Evolutionary conservation across 495 filamentous ascomycete genomes (phyloP).

Genomic region (Talaromyces ruber): DNA sequence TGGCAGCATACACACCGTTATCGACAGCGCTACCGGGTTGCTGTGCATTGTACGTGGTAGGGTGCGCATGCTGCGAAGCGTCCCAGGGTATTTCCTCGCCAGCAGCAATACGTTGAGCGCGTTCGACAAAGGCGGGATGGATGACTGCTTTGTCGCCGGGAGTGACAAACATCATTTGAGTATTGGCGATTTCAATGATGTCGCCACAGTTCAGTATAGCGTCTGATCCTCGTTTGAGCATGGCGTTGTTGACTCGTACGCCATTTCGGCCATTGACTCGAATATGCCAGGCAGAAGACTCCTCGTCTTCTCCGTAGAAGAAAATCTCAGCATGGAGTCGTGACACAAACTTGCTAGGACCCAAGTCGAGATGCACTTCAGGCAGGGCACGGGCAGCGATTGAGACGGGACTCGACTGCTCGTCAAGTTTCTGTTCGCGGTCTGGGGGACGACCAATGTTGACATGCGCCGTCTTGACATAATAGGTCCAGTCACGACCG

Average conservation of each 20-base stretch:
- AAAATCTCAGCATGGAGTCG: conserved; percentile 78
- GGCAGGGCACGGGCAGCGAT: conserved; percentile 36
- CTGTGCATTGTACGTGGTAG: conserved; percentile 9
- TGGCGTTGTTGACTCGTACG: conserved; percentile 64
- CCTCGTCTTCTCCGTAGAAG: conserved; percentile 55
- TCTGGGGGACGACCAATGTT: conserved; percentile 80
- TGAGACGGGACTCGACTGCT: conserved; percentile 35
- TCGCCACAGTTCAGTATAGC: conserved; percentile 68
- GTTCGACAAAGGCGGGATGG: conserved; percentile 42
- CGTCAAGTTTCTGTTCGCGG: conserved; percentile 32
- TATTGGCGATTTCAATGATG: conserved; percentile 81
- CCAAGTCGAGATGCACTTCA: conserved; percentile 80
- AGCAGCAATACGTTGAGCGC: conserved; percentile 36
- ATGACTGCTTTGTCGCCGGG: conserved; percentile 59
- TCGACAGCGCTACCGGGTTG: conserved; percentile 1
- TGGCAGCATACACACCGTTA: not conserved
- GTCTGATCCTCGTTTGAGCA: conserved; percentile 55
- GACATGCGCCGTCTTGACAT: conserved; percentile 69
- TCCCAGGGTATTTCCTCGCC: conserved; percentile 36
- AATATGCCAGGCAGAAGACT: conserved; percentile 63
- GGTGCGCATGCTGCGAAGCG: conserved; percentile 31
- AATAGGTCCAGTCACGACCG: conserved; percentile 90
- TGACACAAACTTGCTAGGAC: conserved; percentile 87
- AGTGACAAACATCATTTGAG: conserved; percentile 96
- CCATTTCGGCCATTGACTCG: conserved; percentile 85